phyloP scores from a whole-genome alignment of 495 filamentous ascomycete species.

The Glarea lozoyensis region DNA sequence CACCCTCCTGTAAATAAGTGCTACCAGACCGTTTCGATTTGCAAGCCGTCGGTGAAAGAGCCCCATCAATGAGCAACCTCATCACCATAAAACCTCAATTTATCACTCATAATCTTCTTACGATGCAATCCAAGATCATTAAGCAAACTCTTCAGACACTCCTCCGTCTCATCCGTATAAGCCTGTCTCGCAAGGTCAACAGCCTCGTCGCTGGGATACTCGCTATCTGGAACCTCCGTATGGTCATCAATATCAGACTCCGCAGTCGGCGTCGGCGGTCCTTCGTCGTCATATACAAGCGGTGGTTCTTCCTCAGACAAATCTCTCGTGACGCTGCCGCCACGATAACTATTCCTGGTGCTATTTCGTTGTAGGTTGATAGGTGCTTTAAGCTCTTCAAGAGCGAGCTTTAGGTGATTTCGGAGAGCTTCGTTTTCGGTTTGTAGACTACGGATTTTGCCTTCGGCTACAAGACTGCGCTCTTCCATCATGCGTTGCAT shows the following conservation, averaged over 20 bases:
- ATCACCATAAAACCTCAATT: constrained; percentile 43
- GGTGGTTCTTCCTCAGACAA: neutral
- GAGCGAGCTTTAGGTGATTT: constrained; percentile 73
- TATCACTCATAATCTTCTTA: constrained; percentile 75
- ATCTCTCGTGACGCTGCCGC: constrained; percentile 21
- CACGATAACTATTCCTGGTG: constrained; percentile 18
- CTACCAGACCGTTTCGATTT: too few species aligned
- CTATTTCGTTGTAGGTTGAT: constrained; percentile 42
- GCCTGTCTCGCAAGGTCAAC: constrained; percentile 36
- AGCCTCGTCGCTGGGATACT: constrained; percentile 33
- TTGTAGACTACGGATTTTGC: constrained; percentile 78
- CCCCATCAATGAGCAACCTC: too few species aligned
- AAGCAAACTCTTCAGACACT: constrained; percentile 60
- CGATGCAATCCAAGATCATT: constrained; percentile 74
- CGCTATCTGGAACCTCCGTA: constrained; percentile 20
- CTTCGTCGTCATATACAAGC: constrained; percentile 8
- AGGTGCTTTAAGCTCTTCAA: constrained; percentile 83
- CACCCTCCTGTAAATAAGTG: too few species aligned
- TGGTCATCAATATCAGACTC: constrained; percentile 36
- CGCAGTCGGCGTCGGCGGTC: too few species aligned
- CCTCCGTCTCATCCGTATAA: constrained; percentile 51
- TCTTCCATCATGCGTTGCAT: constrained; percentile 97
- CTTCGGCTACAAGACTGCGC: constrained; percentile 72
- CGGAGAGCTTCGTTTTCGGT: constrained; percentile 84
- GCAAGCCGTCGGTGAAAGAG: too few species aligned